phyloP scores from a whole-genome alignment of 768 basidiomycete species.

The Cystofilobasidium capitatum region DNA sequence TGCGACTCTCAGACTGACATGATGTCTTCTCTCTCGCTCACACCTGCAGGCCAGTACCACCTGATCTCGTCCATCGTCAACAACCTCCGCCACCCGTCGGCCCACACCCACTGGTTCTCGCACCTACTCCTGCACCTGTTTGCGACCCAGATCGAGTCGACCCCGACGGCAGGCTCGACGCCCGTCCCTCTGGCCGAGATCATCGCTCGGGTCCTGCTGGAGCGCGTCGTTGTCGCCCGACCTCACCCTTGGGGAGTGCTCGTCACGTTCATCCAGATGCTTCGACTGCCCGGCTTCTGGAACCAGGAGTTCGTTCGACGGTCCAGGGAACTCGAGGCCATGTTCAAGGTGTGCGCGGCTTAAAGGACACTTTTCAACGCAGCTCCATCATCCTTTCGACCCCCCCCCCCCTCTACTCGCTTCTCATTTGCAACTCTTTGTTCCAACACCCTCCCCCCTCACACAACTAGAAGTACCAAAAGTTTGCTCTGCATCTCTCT shows the following conservation, averaged over 20 bases:
- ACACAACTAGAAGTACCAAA: not conserved
- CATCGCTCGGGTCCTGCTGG: constrained; percentile 60
- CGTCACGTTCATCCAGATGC: constrained; percentile 84
- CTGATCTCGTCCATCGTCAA: constrained; percentile 84
- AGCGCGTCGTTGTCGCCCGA: constrained; percentile 84
- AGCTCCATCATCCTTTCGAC: not conserved
- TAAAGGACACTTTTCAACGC: not conserved
- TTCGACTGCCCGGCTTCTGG: constrained; percentile 43
- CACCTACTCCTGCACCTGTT: constrained; percentile 82
- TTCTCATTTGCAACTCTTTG: not conserved
- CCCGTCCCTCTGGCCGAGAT: constrained; percentile 48
- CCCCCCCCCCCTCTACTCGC: not conserved
- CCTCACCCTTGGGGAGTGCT: constrained; percentile 96
- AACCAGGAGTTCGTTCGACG: constrained; percentile 29
- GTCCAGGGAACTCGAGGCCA: not conserved
- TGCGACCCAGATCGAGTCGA: constrained; percentile 41
- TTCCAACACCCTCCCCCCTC: not conserved
- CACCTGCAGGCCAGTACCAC: constrained; percentile 74
- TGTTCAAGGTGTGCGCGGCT: constrained; percentile 12
- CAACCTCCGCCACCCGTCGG: constrained; percentile 93
- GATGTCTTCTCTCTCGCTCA: not conserved
- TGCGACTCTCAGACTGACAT: constrained; percentile 14
- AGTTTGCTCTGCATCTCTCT: not conserved
- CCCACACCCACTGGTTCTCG: constrained; percentile 98
- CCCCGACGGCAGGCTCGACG: not conserved